These are phyloP conservation scores for Ulvella scutata DNA, from an alignment of 139 green algal species.

Conservation along the genomic window DNA sequence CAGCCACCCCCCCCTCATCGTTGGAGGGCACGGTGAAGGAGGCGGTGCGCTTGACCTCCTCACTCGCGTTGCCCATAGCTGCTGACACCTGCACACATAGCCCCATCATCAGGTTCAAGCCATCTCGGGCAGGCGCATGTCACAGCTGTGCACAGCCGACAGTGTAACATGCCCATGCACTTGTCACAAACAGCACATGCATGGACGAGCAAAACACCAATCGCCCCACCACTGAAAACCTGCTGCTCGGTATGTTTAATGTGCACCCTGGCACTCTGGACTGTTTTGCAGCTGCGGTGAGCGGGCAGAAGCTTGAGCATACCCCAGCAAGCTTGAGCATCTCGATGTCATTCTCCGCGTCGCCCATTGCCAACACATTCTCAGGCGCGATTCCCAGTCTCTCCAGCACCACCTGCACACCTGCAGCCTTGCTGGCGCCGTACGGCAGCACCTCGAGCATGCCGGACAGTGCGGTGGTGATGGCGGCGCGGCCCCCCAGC, in stretches of 20 bases:
- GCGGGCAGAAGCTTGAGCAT: too few species aligned
- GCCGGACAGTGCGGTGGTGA: constrained; percentile 55
- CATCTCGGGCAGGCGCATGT: too few species aligned
- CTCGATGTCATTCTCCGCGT: constrained; percentile 81
- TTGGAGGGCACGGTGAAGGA: constrained; percentile 51
- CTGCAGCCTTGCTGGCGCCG: constrained; percentile 38
- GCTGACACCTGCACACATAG: constrained; percentile 31
- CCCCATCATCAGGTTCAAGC: background rate
- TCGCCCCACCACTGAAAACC: too few species aligned
- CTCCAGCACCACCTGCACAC: constrained; percentile 7
- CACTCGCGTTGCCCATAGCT: constrained; percentile 68
- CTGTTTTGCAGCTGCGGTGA: too few species aligned
- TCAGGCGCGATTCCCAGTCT: background rate
- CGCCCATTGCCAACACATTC: constrained; percentile 61
- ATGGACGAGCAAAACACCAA: too few species aligned
- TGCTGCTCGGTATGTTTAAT: too few species aligned
- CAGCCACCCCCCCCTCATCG: constrained; percentile 73
- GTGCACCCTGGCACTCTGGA: too few species aligned
- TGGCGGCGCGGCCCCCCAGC: constrained; percentile 19
- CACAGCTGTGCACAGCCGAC: too few species aligned
- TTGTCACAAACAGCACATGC: too few species aligned
- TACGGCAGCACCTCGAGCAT: constrained; percentile 75
- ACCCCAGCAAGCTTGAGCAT: constrained; percentile 69
- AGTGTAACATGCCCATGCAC: too few species aligned
- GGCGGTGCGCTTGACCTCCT: constrained; percentile 14